Evolutionary conservation across 352 stramenopile genomes (phyloP).

Genomic region (Peronospora destructor): DNA sequence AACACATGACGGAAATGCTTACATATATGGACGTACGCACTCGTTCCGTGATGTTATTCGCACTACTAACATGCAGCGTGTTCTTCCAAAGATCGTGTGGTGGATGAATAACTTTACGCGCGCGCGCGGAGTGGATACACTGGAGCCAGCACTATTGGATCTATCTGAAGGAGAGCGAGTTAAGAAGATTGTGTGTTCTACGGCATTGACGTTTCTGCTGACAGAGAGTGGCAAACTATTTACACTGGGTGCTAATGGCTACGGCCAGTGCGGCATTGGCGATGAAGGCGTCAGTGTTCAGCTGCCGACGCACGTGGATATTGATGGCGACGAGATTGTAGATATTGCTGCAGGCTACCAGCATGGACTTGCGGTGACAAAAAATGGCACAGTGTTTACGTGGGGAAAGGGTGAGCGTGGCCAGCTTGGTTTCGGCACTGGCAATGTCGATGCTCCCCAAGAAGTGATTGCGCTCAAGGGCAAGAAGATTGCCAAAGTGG

Average conservation of each 20-base stretch:
- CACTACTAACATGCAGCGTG: constrained; percentile 76
- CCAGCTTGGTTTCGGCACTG: constrained; percentile 72
- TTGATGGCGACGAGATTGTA: constrained; percentile 61
- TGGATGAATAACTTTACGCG: constrained; percentile 74
- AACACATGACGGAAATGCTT: constrained; percentile 57
- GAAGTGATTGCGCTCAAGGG: constrained; percentile 74
- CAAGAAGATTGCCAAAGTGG: constrained; percentile 52
- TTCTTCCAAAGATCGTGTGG: constrained; percentile 59
- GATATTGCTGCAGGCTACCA: constrained; percentile 74
- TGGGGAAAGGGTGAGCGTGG: constrained; percentile 82
- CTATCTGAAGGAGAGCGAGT: constrained; percentile 54
- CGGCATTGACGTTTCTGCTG: constrained; percentile 68
- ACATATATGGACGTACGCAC: constrained; percentile 70
- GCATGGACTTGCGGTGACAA: constrained; percentile 66
- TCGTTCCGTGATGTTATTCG: constrained; percentile 83
- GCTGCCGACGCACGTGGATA: constrained; percentile 42
- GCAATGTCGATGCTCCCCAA: constrained; percentile 63
- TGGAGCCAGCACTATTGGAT: constrained; percentile 47
- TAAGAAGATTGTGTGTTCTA: constrained; percentile 76
- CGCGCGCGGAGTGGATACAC: constrained; percentile 51
- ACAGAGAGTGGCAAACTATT: constrained; percentile 78
- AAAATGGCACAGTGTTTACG: constrained; percentile 61
- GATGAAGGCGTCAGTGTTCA: constrained; percentile 57
- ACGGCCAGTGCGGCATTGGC: constrained; percentile 72
- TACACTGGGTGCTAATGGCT: constrained; percentile 67